Evolutionary conservation across 225 moss, liverwort and hornwort genomes (phyloP).

Genomic region (Antitrichia curtipendula): DNA sequence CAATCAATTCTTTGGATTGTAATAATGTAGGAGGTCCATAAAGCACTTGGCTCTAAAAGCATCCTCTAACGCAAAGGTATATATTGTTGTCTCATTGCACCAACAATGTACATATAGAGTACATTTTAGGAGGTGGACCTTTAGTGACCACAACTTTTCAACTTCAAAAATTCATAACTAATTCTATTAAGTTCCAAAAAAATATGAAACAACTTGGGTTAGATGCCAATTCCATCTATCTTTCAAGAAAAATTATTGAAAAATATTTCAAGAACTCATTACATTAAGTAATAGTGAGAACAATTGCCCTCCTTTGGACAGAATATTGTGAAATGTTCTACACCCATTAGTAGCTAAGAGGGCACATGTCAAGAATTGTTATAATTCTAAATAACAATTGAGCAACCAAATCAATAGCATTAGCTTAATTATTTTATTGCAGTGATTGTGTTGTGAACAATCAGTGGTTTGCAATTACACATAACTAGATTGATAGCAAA

Average conservation of each 20-base stretch:
- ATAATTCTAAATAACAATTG: too few relatives aligned
- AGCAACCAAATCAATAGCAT: too few relatives aligned
- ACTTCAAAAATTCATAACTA: not conserved
- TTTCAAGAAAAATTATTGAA: not conserved
- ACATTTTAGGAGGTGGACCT: not conserved
- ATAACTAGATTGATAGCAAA: too few relatives aligned
- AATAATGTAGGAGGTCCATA: not conserved
- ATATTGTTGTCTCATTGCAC: not conserved
- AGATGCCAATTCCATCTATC: not conserved
- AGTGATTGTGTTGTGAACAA: too few relatives aligned
- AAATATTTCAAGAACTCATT: not conserved
- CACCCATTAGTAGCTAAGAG: too few relatives aligned
- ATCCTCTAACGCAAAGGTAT: fast-evolving
- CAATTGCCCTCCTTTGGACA: too few relatives aligned
- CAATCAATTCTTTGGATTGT: not conserved
- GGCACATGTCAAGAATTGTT: too few relatives aligned
- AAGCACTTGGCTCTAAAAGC: not conserved
- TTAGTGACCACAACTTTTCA: fast-evolving
- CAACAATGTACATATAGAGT: not conserved
- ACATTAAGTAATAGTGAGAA: too few relatives aligned
- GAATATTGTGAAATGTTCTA: too few relatives aligned
- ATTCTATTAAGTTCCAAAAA: not conserved
- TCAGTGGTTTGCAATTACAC: too few relatives aligned
- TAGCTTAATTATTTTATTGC: too few relatives aligned
- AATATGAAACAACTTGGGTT: not conserved